A percentile compares a stretch with the other conserved stretches of the same genome.
Evolutionary conservation across 1,139 yeast genomes (phyloP).

Genomic region (Zygosaccharomyces pseudobailii): DNA sequence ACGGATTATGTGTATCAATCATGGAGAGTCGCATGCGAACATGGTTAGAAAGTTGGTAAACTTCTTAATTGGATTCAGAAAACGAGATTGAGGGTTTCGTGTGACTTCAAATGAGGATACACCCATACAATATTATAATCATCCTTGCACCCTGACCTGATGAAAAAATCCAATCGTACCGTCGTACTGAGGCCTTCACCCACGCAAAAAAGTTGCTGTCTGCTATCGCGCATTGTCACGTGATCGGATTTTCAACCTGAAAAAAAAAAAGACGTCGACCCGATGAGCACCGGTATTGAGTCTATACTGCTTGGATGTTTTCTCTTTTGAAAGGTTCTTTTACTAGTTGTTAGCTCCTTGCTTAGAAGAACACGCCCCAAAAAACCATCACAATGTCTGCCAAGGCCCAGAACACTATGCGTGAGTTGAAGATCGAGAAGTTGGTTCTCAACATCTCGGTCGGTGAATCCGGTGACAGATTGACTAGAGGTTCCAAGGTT

Average conservation of each 20-base stretch:
- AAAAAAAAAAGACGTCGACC: not conserved
- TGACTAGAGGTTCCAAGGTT: slow-evolving; percentile 99
- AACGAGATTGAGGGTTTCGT: too few species aligned
- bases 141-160: not conserved
- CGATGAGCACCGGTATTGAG: not conserved
- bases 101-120: not conserved
- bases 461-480: slow-evolving; percentile 99
- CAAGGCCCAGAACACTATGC: slow-evolving; percentile 73
- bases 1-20: too few species aligned
- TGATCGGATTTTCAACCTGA: not conserved
- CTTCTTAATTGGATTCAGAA: too few species aligned
- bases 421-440: slow-evolving; percentile 98
- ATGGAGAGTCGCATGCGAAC: too few species aligned
- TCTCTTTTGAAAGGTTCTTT: not conserved
- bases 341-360: not conserved
- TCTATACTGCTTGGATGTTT: not conserved
- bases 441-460: slow-evolving; percentile 99
- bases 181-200: not conserved
- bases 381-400: slow-evolving; percentile 34
- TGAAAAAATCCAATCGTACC: not conserved
- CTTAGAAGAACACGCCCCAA: not conserved
- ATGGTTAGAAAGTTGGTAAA: too few species aligned
- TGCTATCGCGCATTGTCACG: slow-evolving; percentile 1
- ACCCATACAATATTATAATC: not conserved
- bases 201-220: not conserved